Conservation (phyloP, 208 protist genomes). For the Crithidia acanthocephali region DNA sequence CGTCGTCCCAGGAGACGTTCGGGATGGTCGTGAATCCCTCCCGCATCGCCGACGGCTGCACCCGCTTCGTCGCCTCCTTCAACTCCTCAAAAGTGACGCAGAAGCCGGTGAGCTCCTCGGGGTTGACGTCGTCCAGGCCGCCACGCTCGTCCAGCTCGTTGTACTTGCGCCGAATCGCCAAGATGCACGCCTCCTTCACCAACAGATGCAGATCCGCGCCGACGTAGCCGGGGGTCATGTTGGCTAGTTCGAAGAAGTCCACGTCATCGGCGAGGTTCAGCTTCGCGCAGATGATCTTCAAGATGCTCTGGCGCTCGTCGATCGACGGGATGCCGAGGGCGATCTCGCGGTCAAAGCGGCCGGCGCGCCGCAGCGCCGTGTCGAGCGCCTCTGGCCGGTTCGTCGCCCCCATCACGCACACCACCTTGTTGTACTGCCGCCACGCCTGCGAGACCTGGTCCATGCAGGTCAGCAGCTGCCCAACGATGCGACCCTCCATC, state of each 20-base stretch:
- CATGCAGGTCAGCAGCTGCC: slow-evolving; percentile 99
- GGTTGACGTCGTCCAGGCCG: slow-evolving; percentile 22
- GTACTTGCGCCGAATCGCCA: slow-evolving; percentile 89
- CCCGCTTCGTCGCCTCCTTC: slow-evolving; percentile 92
- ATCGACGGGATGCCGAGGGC: slow-evolving; percentile 96
- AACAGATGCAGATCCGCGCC: slow-evolving; percentile 97
- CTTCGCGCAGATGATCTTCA: slow-evolving; percentile 84
- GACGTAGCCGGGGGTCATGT: slow-evolving; percentile 98
- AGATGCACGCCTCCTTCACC: slow-evolving; percentile 93
- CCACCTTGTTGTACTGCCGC: slow-evolving; percentile 88
- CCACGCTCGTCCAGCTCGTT: slow-evolving; percentile 59
- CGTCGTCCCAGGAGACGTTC: slow-evolving; percentile 97
- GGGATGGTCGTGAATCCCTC: slow-evolving; percentile 97
- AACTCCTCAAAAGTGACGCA: slow-evolving; percentile 85
- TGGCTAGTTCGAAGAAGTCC: slow-evolving; percentile 95
- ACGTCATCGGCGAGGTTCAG: slow-evolving; percentile 88
- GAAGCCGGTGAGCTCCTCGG: slow-evolving; percentile 68
- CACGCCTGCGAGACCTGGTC: slow-evolving; percentile 94
- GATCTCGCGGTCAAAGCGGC: slow-evolving; percentile 98
- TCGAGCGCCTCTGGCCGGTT: slow-evolving; percentile 97
- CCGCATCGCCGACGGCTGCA: slow-evolving; percentile 97
- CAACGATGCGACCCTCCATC: slow-evolving; percentile 99
- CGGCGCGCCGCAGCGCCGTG: slow-evolving; percentile 95
- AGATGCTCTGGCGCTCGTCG: slow-evolving; percentile 88
- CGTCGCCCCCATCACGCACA: slow-evolving; percentile 96